A percentile compares a stretch with the other conserved stretches of the same genome.
phyloP scores from a whole-genome alignment of 345 rosid species.

The Hibiscus trionum region DNA sequence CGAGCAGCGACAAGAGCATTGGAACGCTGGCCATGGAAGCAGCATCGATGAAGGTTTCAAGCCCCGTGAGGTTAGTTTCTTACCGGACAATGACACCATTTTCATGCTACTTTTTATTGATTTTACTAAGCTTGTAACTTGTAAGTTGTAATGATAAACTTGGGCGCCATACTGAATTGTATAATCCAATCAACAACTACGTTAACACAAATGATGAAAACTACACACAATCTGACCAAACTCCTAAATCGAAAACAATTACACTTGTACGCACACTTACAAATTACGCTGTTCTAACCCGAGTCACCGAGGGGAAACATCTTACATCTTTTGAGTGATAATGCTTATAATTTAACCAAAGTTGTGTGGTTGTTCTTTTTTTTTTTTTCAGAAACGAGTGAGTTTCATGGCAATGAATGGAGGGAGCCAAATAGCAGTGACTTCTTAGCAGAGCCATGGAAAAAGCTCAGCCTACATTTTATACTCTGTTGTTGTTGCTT shows the following conservation, averaged over 20 bases:
- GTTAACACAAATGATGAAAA: too few relatives aligned
- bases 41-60: constrained; percentile 24
- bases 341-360: not conserved
- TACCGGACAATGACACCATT: constrained; percentile 6
- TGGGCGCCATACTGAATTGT: too few relatives aligned
- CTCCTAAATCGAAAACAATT: too few relatives aligned
- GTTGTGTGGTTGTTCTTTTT: not conserved
- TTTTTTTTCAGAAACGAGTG: constrained; percentile 56
- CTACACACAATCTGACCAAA: too few relatives aligned
- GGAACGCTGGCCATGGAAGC: constrained; percentile 25
- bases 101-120: constrained; percentile 3
- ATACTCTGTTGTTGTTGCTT: not conserved
- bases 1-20: constrained; percentile 23
- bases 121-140: not conserved
- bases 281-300: too few relatives aligned
- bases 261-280: too few relatives aligned
- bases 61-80: constrained; percentile 44
- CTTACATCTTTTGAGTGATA: too few relatives aligned
- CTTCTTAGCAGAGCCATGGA: constrained; percentile 23
- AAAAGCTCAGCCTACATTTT: constrained; percentile 8
- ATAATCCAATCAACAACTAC: too few relatives aligned
- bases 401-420: constrained; percentile 58
- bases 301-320: too few relatives aligned
- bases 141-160: not conserved
- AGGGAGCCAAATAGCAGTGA: constrained; percentile 55